Evolutionary conservation across 1,284 basidiomycete genomes (phyloP).

Genomic region (Fomitiporia mediterranea): DNA sequence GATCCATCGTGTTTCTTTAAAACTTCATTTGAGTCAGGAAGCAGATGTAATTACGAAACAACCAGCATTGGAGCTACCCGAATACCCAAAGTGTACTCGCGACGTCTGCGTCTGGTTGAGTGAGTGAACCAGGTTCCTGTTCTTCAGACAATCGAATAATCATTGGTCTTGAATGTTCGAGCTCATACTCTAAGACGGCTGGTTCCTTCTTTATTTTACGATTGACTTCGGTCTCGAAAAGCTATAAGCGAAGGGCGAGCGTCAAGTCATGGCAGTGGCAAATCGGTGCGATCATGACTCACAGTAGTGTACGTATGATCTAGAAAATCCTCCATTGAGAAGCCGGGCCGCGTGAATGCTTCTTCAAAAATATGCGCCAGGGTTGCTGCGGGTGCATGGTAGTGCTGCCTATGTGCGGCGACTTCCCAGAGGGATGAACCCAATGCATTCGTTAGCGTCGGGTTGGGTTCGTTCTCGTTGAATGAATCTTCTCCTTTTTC

Average conservation of each 20-base stretch:
- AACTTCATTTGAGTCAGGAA: too few relatives aligned
- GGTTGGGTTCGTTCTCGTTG: slow-evolving; percentile 62
- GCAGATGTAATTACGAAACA: too few relatives aligned
- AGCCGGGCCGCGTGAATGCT: slow-evolving; percentile 89
- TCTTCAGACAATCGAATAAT: background rate
- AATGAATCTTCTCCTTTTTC: slow-evolving; percentile 64
- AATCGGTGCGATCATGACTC: slow-evolving; percentile 31
- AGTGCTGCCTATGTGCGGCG: slow-evolving; percentile 75
- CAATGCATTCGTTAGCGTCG: slow-evolving; percentile 74
- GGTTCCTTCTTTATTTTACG: slow-evolving; percentile 82
- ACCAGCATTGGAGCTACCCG: too few relatives aligned
- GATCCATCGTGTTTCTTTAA: too few relatives aligned
- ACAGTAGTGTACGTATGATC: slow-evolving; percentile 95
- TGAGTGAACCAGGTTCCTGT: background rate
- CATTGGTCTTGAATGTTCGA: slow-evolving; percentile 4
- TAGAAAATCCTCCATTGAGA: slow-evolving; percentile 92
- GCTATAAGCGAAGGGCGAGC: slow-evolving; percentile 37
- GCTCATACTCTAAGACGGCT: slow-evolving; percentile 35
- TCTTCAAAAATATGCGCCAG: slow-evolving; percentile 85
- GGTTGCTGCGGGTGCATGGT: slow-evolving; percentile 80
- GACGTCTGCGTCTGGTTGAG: slow-evolving; percentile 3
- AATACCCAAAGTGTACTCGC: slow-evolving; percentile 13
- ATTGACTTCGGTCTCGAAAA: slow-evolving; percentile 84
- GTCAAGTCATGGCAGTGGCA: background rate
- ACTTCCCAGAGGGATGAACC: slow-evolving; percentile 93